Conservation (phyloP, 257 asterid genomes). For the Solanum boliviense region DNA sequence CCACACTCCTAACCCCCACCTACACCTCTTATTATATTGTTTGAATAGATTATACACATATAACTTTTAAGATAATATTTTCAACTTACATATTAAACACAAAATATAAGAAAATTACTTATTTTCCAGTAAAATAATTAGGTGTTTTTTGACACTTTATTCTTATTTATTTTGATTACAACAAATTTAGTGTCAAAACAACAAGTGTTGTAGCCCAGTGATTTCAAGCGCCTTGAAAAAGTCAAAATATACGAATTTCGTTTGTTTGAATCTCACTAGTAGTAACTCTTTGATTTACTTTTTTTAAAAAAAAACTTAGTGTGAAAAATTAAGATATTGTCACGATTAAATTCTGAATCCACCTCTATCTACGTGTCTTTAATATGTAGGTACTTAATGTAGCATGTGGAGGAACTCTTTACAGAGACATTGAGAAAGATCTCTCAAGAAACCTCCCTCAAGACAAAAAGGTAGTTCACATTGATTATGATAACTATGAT, state of each 20-base stretch:
- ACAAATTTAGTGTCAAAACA: too few species aligned
- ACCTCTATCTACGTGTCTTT: rapidly evolving
- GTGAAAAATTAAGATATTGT: not conserved
- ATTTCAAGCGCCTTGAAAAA: rapidly evolving
- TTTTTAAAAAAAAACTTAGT: not conserved
- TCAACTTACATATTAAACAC: not conserved
- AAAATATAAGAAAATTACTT: not conserved
- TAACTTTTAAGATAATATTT: not conserved
- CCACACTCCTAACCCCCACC: not conserved
- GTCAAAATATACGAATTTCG: too few species aligned
- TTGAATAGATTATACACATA: not conserved
- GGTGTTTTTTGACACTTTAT: not conserved
- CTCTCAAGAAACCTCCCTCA: conserved; percentile 10
- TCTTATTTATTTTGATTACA: too few species aligned
- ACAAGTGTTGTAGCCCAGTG: rapidly evolving
- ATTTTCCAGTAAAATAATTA: not conserved
- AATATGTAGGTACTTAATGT: conserved; percentile 38
- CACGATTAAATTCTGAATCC: not conserved
- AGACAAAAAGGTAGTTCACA: conserved; percentile 28
- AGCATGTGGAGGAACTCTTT: conserved; percentile 83
- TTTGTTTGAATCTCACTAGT: rapidly evolving
- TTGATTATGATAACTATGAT: conserved; percentile 67
- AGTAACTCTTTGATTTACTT: too few species aligned
- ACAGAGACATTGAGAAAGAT: conserved; percentile 59
- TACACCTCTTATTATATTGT: not conserved